phyloP scores from a whole-genome alignment of 2,329 filamentous ascomycete genomes.

The Botrytis elliptica region DNA sequence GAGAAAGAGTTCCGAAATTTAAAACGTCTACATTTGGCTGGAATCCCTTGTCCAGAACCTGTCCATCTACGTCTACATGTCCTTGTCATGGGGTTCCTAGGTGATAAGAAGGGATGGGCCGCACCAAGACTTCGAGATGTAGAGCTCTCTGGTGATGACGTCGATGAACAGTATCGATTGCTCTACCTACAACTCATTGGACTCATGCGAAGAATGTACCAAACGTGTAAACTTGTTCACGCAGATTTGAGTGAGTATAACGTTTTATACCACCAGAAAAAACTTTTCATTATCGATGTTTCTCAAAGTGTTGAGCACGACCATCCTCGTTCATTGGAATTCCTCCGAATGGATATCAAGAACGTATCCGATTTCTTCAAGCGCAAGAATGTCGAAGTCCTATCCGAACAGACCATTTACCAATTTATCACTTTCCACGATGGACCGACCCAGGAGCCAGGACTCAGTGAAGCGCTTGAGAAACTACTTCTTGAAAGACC shows the following conservation, averaged over 20 bases:
- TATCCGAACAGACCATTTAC: conserved; percentile 79
- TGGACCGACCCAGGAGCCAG: conserved; percentile 59
- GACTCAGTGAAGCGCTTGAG: conserved; percentile 62
- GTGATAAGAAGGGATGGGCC: conserved; percentile 80
- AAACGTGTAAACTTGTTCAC: conserved; percentile 87
- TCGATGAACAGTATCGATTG: conserved; percentile 69
- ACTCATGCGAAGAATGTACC: conserved; percentile 91
- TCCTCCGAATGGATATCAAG: conserved; percentile 97
- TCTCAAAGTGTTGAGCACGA: conserved; percentile 97
- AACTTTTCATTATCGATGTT: conserved; percentile 93
- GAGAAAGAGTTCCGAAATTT: conserved; percentile 98
- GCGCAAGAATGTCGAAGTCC: conserved; percentile 75
- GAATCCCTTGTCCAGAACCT: conserved; percentile 88
- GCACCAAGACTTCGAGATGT: conserved; percentile 88
- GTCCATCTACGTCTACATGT: conserved; percentile 90
- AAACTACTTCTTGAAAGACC: conserved; percentile 61
- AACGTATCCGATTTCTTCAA: conserved; percentile 93
- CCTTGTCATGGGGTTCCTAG: conserved; percentile 90
- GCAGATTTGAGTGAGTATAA: conserved; percentile 99
- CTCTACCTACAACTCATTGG: conserved; percentile 82
- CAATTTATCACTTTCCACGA: conserved; percentile 71
- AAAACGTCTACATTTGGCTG: conserved; percentile 76
- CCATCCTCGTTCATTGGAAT: conserved; percentile 88
- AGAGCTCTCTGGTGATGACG: conserved; percentile 65
- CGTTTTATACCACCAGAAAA: conserved; percentile 79